phyloP scores from a whole-genome alignment of 2,329 filamentous ascomycete genomes.

The Cadophora gregata region DNA sequence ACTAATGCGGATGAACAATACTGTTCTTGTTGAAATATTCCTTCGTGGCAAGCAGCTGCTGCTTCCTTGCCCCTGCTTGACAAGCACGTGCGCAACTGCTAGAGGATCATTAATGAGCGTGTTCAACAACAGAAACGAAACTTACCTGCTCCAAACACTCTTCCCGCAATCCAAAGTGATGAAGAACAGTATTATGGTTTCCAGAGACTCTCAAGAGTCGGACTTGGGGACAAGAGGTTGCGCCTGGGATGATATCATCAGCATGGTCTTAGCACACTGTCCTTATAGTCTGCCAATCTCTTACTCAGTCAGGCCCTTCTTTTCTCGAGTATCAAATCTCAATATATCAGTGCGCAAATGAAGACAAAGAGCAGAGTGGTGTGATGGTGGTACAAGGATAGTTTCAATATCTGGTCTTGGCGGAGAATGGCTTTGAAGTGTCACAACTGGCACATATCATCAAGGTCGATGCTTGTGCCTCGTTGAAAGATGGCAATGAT shows the following conservation, averaged over 20 bases:
- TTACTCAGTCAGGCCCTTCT: neutral
- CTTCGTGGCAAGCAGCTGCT: neutral
- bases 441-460: neutral
- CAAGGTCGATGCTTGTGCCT: neutral
- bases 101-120: neutral
- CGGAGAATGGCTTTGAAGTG: neutral
- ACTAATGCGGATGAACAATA: neutral
- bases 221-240: neutral
- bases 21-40: neutral
- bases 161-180: neutral
- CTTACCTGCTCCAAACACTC: neutral
- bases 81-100: neutral
- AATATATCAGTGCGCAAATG: neutral
- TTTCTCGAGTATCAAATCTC: neutral
- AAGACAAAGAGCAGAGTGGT: neutral
- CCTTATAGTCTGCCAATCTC: neutral
- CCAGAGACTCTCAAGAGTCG: neutral
- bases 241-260: neutral
- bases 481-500: neutral
- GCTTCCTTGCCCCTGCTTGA: neutral
- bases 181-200: too few species aligned
- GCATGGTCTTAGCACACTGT: neutral
- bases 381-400: constrained; percentile 7
- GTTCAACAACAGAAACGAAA: neutral
- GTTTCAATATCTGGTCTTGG: neutral